These are phyloP conservation scores for Amylocarpus encephaloides DNA, from an alignment of 2,329 filamentous ascomycete genomes.

Conservation along the genomic window DNA sequence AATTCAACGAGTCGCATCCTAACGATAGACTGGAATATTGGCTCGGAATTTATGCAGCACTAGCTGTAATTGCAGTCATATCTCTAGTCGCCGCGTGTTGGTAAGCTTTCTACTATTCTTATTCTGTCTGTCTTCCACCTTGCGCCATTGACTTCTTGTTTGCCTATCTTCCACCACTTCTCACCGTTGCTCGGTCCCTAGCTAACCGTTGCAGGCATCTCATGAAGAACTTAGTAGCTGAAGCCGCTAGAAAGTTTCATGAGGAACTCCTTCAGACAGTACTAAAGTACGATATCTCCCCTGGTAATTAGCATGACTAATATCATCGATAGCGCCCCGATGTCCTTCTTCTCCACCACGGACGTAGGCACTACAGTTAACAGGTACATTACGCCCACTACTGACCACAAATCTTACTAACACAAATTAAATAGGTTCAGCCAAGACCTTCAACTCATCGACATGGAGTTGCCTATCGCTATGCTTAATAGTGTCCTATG, in stretches of 20 bases:
- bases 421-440: slow-evolving; percentile 17
- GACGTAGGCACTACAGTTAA: slow-evolving; percentile 21
- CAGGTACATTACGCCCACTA: slow-evolving; percentile 10
- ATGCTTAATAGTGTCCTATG: not conserved
- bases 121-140: no score
- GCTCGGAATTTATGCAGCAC: slow-evolving; percentile 17
- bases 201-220: not conserved
- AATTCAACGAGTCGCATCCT: not conserved
- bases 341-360: slow-evolving; percentile 28
- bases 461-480: slow-evolving; percentile 24
- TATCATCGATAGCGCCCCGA: slow-evolving; percentile 30
- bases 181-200: not conserved
- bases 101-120: slow-evolving; percentile 22
- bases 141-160: no score
- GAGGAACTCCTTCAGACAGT: slow-evolving; percentile 42
- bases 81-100: slow-evolving; percentile 7
- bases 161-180: no score
- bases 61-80: slow-evolving; percentile 2
- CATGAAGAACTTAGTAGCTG: not conserved
- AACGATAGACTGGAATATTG: slow-evolving; percentile 17
- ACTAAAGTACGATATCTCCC: slow-evolving; percentile 1
- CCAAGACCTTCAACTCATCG: slow-evolving; percentile 27
- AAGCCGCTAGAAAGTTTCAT: slow-evolving; percentile 35
- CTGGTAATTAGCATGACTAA: not conserved
- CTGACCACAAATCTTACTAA: no score